Base-by-base conservation (phyloP, 345 rosid species). In the Boechera divaricarpa region DNA sequence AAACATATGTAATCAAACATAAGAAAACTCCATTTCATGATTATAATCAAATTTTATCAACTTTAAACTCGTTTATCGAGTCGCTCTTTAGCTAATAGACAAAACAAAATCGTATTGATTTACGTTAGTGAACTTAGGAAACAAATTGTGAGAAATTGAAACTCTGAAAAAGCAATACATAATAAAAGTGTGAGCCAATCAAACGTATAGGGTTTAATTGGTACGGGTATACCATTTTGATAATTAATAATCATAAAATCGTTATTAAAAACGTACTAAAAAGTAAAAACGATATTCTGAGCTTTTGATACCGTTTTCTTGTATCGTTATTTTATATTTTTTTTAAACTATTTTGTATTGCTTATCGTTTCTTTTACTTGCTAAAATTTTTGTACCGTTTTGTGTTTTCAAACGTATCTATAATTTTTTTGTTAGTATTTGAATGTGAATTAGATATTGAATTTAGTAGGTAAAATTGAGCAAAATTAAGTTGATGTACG, bases 401-500 rank as follows among this genome's bases (percentile, higher is more conserved):
- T 21, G 24, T 21, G 24, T 21, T 21, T 21, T 21, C 24, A 21
- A 21, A 1, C 24, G 24, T 21, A 21, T 31, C 32, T 4, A 3
- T 31, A 31, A 31, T 3, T 4, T 31, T 31, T 4, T 31, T 31
- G 3, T 2, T 28, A 28, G 29, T 2, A 35, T 1, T 36, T 5
- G 18, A 56, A 24, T 10, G 32, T 57, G 16, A 24, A 11, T 62
- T 28, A 7, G 52, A 41, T 63, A 42, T 6, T 62, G 15, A 12
- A 16, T 51, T 32, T 26, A 11, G 18, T 65, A 32, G 63, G 28
- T 55, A n/a, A 3, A 21, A 31, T 1, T 52, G 18, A 60, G 15
- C 15, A 58, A 47, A 18, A n/a, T n/a, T 76, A 29, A 60, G 63
- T 13, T 13, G 18, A 31, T 69, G 38, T 8, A 69, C 4, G 64